These are phyloP conservation scores for Trichoderma asperelloides DNA, from an alignment of 495 filamentous ascomycete species.

Conservation along the genomic window DNA sequence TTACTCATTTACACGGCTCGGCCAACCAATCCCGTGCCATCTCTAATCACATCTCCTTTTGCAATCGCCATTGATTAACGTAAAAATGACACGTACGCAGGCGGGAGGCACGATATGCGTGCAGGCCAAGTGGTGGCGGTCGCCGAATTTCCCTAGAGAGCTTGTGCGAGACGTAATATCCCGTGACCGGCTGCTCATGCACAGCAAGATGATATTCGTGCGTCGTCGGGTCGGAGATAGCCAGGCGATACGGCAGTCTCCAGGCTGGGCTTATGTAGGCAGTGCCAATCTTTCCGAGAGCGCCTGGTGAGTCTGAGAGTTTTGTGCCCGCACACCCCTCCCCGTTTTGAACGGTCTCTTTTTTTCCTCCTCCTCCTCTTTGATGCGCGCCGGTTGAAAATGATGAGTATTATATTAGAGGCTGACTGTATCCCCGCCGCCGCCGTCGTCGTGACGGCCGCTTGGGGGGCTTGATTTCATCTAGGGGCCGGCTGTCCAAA, in stretches of 20 bases:
- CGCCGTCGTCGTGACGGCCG: conserved; percentile 2
- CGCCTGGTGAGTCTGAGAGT: conserved; percentile 58
- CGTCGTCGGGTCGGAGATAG: conserved; percentile 31
- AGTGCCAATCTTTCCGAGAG: conserved; percentile 88
- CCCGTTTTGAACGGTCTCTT: neutral
- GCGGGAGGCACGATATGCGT: conserved; percentile 76
- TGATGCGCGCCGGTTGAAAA: neutral
- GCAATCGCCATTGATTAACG: neutral
- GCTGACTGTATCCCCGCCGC: neutral
- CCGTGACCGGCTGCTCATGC: conserved; percentile 65
- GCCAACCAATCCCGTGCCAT: neutral
- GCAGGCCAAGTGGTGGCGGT: conserved; percentile 56
- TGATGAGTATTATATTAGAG: neutral
- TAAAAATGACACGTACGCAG: conserved; percentile 17
- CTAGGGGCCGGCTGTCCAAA: conserved; percentile 62
- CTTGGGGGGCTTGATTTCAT: neutral
- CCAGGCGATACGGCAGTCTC: conserved; percentile 9
- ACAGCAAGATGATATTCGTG: conserved; percentile 77
- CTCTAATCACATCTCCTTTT: conserved; percentile 6
- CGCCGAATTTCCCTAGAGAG: conserved; percentile 55
- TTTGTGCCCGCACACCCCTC: no score
- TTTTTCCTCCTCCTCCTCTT: neutral
- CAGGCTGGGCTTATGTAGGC: conserved; percentile 74
- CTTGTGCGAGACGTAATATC: conserved; percentile 62
- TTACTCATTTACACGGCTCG: neutral